Percentiles rank a stretch among this genome's conserved stretches.
Conservation (phyloP, 1,139 yeast species). For the Scheffersomyces segobiensis region DNA sequence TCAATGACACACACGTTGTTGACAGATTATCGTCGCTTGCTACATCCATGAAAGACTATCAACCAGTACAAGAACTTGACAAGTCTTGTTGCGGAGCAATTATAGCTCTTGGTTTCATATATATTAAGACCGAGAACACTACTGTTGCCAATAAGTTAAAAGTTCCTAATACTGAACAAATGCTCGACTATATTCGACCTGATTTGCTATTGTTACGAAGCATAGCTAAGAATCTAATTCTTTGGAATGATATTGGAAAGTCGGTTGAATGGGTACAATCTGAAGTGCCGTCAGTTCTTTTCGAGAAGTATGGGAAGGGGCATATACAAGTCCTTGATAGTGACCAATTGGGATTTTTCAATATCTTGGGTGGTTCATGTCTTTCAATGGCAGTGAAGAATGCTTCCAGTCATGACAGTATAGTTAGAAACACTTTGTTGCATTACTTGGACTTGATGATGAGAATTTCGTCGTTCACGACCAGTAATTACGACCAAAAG, state of each 20-base stretch:
- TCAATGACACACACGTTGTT: constrained; percentile 70
- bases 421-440: constrained; percentile 61
- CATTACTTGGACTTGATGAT: constrained; percentile 62
- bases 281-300: constrained; percentile 52
- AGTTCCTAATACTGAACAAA: constrained; percentile 61
- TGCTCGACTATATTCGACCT: constrained; percentile 76
- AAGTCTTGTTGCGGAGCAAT: constrained; percentile 82
- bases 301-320: constrained; percentile 25
- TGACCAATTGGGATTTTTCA: constrained; percentile 64
- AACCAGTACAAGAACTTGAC: constrained; percentile 63
- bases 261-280: constrained; percentile 60
- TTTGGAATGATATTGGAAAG: constrained; percentile 70
- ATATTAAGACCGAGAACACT: constrained; percentile 63
- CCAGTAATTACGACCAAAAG: constrained; percentile 58
- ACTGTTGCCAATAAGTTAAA: constrained; percentile 64
- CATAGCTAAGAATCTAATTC: constrained; percentile 66
- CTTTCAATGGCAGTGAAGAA: constrained; percentile 72
- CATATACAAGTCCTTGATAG: constrained; percentile 45
- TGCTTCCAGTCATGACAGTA: constrained; percentile 67
- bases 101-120: constrained; percentile 73
- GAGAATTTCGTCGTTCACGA: constrained; percentile 49
- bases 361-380: constrained; percentile 74
- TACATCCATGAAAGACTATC: constrained; percentile 65
- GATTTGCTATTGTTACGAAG: constrained; percentile 72
- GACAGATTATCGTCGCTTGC: constrained; percentile 65